These are phyloP conservation scores for Phylloporus rhodoxanthus DNA, from an alignment of 768 basidiomycete genomes.

Conservation along the genomic window DNA sequence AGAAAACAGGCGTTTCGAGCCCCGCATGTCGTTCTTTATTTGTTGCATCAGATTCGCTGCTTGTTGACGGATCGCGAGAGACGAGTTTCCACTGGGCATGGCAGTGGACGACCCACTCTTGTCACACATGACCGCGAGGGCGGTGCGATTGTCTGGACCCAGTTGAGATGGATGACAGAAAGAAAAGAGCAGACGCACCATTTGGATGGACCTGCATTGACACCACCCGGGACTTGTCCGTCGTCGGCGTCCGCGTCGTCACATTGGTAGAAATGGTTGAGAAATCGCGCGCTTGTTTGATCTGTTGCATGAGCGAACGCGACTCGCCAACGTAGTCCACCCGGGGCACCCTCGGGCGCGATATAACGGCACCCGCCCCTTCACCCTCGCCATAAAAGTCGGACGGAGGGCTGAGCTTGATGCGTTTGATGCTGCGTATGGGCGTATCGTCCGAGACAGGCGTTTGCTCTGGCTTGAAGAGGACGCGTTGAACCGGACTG, in stretches of 20 bases:
- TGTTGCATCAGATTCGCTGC: constrained; percentile 81
- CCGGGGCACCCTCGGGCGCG: constrained; percentile 42
- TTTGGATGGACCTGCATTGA: constrained; percentile 1
- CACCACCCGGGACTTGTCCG: constrained; percentile 9
- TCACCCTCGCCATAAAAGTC: constrained; percentile 52
- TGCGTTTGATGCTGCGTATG: constrained; percentile 70
- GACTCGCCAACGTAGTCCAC: constrained; percentile 78
- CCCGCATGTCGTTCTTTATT: constrained; percentile 68
- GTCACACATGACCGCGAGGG: constrained; percentile 12
- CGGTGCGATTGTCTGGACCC: constrained; percentile 8
- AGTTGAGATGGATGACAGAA: background rate
- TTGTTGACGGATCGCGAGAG: constrained; percentile 65
- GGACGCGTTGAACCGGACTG: constrained; percentile 36
- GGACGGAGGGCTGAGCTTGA: constrained; percentile 67
- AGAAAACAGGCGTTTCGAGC: constrained; percentile 67
- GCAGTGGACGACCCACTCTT: constrained; percentile 26
- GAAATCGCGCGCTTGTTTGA: constrained; percentile 70
- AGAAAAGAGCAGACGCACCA: constrained; percentile 12
- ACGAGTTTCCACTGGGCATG: constrained; percentile 44
- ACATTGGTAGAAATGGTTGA: constrained; percentile 66
- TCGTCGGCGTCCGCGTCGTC: constrained; percentile 32
- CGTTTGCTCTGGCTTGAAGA: constrained; percentile 46
- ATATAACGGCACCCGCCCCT: constrained; percentile 42
- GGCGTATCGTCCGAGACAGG: constrained; percentile 42
- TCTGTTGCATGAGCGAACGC: constrained; percentile 70